Evolutionary conservation across 257 asterid genomes (phyloP), one percentile per base, ranked within the genome.

Genomic region (Gentiana straminea): DNA sequence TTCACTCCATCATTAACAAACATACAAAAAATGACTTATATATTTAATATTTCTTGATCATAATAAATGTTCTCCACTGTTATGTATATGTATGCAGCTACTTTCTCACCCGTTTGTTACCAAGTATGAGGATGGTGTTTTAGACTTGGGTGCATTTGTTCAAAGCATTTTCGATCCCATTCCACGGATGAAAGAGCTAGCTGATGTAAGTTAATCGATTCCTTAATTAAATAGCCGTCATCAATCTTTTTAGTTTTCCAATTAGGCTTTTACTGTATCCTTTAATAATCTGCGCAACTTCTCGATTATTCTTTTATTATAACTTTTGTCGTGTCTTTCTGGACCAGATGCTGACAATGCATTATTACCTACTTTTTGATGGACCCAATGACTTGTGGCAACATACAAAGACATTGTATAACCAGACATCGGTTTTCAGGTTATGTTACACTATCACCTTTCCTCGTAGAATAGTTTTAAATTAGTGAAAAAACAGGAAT

Each of bases 301-400:
- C 37, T 38, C 35, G 8, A 9, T 13, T 10, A n/a, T 5, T 10
- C 50, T 44, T 9, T 59, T 36, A 47, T 13, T 50, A 49, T 47
- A 13, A 50, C 57, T 52, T 51, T 24, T 24, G 24, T 24, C 12
- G 36, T 24, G 4, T 65, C 55, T 51, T 74, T 49, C 39, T 57
- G 65, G 24, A 55, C 50, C 82, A 90, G 97, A 90, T 90, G 97
- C 80, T 86, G 75, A 72, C 94, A 13, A 86, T 92, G 74, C 98
- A 92, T 73, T 92, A 92, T 73, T 92, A 92, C 81, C 64, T 88
- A 43, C 96, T 92, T 50, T 84, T 87, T 57, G 92, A 92, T 33
- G 98, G 98, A 58, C 62, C 93, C 3, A 85, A 87, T 46, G 94
- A 85, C 68, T 89, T 92, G 62, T 88, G 98, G 98, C 95, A 79